Evolutionary conservation across 2,329 filamentous ascomycete genomes (phyloP).

Genomic region (Fusarium nanum): DNA sequence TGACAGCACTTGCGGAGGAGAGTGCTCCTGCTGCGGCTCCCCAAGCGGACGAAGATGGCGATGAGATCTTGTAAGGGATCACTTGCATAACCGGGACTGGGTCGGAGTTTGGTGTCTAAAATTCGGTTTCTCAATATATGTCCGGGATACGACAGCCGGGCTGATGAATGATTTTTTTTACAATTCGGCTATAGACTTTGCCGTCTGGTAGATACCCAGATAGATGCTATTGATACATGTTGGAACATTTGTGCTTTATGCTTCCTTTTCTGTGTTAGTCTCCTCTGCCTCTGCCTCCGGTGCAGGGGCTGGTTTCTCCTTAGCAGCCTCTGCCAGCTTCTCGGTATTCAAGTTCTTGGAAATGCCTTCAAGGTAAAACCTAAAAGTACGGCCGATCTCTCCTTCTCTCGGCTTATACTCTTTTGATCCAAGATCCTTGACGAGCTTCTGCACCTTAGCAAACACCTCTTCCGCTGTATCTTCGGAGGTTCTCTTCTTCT

Average conservation of each 20-base stretch:
- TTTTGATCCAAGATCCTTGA: conserved; percentile 53
- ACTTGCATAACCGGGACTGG: conserved; percentile 17
- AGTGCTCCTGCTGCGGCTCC: conserved; percentile 12
- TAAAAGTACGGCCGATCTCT: conserved; percentile 56
- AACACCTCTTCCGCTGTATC: conserved; percentile 73
- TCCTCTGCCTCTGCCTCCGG: neutral
- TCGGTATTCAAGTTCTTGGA: conserved; percentile 22
- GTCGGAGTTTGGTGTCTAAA: conserved; percentile 47
- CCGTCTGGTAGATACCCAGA: conserved; percentile 40
- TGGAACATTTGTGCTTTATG: conserved; percentile 3
- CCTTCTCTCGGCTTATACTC: conserved; percentile 61
- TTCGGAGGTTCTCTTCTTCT: conserved; percentile 65
- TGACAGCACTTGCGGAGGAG: neutral
- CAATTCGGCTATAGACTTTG: conserved; percentile 34
- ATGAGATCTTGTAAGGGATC: conserved; percentile 49
- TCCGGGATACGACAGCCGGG: conserved; percentile 27
- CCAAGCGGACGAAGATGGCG: conserved; percentile 47
- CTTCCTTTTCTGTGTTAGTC: neutral
- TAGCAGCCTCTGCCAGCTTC: neutral
- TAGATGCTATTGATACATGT: conserved; percentile 38
- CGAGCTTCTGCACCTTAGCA: conserved; percentile 50
- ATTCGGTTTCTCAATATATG: conserved; percentile 33
- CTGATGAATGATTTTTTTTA: conserved; percentile 32
- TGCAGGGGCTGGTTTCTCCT: neutral
- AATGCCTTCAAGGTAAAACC: conserved; percentile 56